Base-by-base conservation (phyloP, 257 asterid species). In the Plectranthus barbatus region DNA sequence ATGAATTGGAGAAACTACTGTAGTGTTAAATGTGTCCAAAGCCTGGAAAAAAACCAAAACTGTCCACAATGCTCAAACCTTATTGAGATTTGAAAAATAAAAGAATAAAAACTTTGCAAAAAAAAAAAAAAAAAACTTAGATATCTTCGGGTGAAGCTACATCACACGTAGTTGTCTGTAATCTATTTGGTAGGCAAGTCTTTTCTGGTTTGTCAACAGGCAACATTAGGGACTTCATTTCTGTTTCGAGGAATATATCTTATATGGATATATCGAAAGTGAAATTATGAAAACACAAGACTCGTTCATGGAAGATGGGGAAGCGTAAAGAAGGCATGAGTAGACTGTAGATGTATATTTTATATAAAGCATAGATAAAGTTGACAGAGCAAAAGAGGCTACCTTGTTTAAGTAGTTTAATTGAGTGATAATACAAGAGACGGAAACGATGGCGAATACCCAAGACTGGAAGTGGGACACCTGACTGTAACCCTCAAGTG, bases 321-420 rank as follows among this genome's bases (percentile, higher is more conserved):
- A n/a, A n/a, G n/a, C n/a, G n/a, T n/a, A 9, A 6, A 4, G 5
- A 2, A 9, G 24, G 59, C 20, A 21, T 19, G 29, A 41, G 6
- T 2, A 13, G 29, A 2, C 19, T 51, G 45, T 19, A n/a, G 46
- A 46, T 44, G 14, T 13, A 5, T n/a, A 49, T 14, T 39, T 14
- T 9, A 14, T 20, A 51, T 33, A 14, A 45, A 34, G 17, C 56
- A 48, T 55, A n/a, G 5, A 9, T 1, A 46, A 23, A 21, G 64
- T 36, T 44, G 8, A n/a, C 10, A 19, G 3, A 14, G 23, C 47
- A 75, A 47, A 40, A 51, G 68, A 69, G 20, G 20, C 46, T 29
- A 86, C 97, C 97, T 90, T 90, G 82, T 90, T 90, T 56, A 86
- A 80, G 86, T 90, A 86, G 68, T 72, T 80, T 52, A 86, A 73